phyloP scores from a whole-genome alignment of 129 eudicot species.

The Centaurea solstitialis region DNA sequence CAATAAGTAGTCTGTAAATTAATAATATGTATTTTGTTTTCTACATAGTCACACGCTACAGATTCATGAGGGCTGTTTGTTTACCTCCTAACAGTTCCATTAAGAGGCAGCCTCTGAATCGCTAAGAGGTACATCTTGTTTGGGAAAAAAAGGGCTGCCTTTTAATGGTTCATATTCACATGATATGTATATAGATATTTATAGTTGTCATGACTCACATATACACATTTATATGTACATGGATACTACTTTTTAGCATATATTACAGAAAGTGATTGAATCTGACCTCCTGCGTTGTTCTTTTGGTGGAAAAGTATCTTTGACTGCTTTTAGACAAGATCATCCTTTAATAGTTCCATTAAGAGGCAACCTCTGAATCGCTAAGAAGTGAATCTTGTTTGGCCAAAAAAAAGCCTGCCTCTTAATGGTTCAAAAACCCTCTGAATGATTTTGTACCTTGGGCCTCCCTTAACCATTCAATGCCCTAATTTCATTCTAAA shows the following conservation, averaged over 20 bases:
- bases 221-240: neutral
- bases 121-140: too few species aligned
- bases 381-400: too few species aligned
- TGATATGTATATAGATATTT: constrained; percentile 7
- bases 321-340: neutral
- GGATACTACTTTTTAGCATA: neutral
- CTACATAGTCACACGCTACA: neutral
- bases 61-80: neutral
- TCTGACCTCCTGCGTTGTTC: neutral
- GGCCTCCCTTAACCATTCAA: too few species aligned
- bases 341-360: too few species aligned
- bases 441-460: too few species aligned
- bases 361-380: too few species aligned
- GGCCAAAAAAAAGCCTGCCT: too few species aligned
- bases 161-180: neutral
- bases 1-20: constrained; percentile 5
- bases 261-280: neutral
- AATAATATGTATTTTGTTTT: neutral
- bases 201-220: neutral
- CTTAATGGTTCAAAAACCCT: too few species aligned
- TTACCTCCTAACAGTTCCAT: too few species aligned
- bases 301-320: neutral
- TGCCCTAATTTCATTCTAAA: too few species aligned
- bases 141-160: too few species aligned
- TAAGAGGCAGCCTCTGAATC: too few species aligned